Base-by-base conservation (phyloP, 352 stramenopile genomes). In the Globisporangium solare region DNA sequence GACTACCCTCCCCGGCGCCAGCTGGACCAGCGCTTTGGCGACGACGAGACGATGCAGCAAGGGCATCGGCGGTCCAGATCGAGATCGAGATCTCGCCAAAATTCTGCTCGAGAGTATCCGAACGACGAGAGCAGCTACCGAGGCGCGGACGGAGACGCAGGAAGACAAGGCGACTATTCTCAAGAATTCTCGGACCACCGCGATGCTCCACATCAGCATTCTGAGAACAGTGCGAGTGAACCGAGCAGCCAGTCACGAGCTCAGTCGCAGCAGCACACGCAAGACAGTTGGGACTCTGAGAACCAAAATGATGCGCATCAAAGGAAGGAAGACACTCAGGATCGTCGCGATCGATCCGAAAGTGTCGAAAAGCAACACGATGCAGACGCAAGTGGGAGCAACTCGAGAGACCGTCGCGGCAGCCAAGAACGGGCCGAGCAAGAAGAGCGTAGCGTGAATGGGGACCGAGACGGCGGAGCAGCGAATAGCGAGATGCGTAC, bases 111-210 rank as follows among this genome's bases (percentile, higher is more conserved):
- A 37, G 42, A 42, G 15, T 55, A 27, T 43, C 39, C 12, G 2
- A 43, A 43, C 15, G 55, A 61, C 18, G 35, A 41, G 47, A 56
- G 22, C 8, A 46, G 47, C 37, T 61, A 48, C 22, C 55, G 22
- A 17, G 40, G 47, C 10, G 43, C 10, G 39, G 37, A 56, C 5
- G 43, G n/a, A 24, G 35, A 56, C 12, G 15, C 35, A 37, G 37
- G 37, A n/a, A 49, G 37, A 11, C 48, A 37, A 31, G 55, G 39
- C 18, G 47, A 17, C 1, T 14, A 55, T 20, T 15, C 39, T 43
- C 20, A 13, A 10, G 47, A 56, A 32, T 17, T 13, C 5, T 46
- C 24, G 1, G 40, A 51, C 14, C 31, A 46, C 27, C 22, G 24
- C 6, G 55, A 56, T 10, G 43, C 39, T 4, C 55, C 56, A 20